phyloP scores from a whole-genome alignment of 1,139 yeast genomes.

The Yamadazyma buinensis region DNA sequence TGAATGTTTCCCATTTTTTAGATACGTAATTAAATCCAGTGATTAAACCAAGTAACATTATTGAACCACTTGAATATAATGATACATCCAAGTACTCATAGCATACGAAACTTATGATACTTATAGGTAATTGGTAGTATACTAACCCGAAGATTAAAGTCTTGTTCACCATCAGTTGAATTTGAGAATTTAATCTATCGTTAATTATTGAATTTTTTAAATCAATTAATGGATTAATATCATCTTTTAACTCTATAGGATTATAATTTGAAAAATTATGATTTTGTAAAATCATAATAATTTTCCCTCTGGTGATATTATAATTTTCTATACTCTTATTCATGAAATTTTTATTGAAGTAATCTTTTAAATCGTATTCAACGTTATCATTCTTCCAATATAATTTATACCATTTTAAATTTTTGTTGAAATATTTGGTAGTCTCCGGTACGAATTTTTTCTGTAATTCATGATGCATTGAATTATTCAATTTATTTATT shows the following conservation, averaged over 20 bases:
- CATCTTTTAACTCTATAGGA: conserved; percentile 4
- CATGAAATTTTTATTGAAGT: conserved; percentile 34
- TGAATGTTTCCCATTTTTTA: conserved; percentile 32
- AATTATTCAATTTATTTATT: conserved; percentile 27
- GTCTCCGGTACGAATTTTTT: conserved; percentile 31
- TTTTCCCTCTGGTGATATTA: conserved; percentile 36
- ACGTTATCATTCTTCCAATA: conserved; percentile 44
- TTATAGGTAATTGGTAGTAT: conserved; percentile 39
- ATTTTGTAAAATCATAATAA: conserved; percentile 25
- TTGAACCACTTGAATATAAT: conserved; percentile 30
- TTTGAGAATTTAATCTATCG: conserved; percentile 24
- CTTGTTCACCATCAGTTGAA: conserved; percentile 38
- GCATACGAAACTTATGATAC: conserved; percentile 28
- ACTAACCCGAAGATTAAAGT: conserved; percentile 29
- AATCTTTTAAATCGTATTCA: conserved; percentile 43
- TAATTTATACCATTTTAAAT: conserved; percentile 43
- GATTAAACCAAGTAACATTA: conserved; percentile 39
- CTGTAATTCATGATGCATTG: conserved; percentile 39
- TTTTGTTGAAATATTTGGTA: conserved; percentile 24
- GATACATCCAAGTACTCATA: conserved; percentile 35
- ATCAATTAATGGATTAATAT: conserved; percentile 29
- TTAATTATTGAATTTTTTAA: conserved; percentile 30
- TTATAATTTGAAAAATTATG: conserved; percentile 19
- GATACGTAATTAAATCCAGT: conserved; percentile 44
- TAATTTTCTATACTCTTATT: conserved; percentile 36